These are phyloP conservation scores for Leucocoprinus birnbaumii DNA, from an alignment of 768 basidiomycete species.

Conservation along the genomic window DNA sequence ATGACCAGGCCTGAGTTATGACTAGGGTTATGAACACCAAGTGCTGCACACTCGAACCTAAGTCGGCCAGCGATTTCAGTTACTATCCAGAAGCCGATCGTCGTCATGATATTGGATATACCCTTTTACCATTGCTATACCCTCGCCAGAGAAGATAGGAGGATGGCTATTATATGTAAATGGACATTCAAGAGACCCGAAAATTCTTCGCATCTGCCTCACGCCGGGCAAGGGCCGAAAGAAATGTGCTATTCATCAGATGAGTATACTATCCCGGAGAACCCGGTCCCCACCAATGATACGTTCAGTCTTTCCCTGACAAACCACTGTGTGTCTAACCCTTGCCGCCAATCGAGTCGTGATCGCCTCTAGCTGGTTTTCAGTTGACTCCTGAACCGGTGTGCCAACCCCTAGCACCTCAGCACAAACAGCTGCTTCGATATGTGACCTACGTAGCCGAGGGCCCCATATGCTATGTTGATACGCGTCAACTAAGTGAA, in stretches of 20 bases:
- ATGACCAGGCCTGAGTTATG: too few species aligned
- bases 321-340: constrained; percentile 39
- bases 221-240: background rate
- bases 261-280: constrained; percentile 16
- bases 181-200: too few species aligned
- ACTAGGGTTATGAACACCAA: too few species aligned
- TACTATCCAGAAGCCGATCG: too few species aligned
- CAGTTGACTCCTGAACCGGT: background rate
- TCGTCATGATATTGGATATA: too few species aligned
- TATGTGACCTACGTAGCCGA: constrained; percentile 45
- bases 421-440: constrained; percentile 35
- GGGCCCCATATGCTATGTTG: constrained; percentile 57
- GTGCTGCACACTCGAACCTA: too few species aligned
- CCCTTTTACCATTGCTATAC: too few species aligned
- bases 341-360: constrained; percentile 22
- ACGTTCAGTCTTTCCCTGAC: constrained; percentile 50
- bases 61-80: too few species aligned
- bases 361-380: background rate
- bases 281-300: constrained; percentile 52
- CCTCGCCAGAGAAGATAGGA: too few species aligned
- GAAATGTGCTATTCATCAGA: constrained; percentile 10
- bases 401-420: background rate
- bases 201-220: too few species aligned
- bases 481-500: constrained; percentile 53
- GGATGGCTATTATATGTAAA: too few species aligned